phyloP scores from a whole-genome alignment of 2,329 filamentous ascomycete genomes.

The Xylariales sp. region DNA sequence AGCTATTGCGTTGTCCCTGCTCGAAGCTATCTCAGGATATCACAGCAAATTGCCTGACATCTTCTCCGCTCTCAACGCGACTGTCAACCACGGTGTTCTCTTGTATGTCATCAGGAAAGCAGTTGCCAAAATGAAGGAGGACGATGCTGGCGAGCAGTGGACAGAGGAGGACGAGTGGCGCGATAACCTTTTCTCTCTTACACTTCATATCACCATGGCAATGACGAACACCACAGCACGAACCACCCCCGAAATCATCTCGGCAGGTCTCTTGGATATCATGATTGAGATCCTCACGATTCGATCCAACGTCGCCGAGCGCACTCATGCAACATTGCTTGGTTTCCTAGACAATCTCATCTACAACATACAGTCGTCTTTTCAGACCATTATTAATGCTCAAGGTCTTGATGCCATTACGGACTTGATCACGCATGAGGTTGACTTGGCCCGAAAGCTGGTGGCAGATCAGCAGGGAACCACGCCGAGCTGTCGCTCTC shows the following conservation, averaged over 20 bases:
- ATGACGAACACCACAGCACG: slow-evolving; percentile 44
- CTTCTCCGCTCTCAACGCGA: slow-evolving; percentile 84
- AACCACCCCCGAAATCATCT: slow-evolving; percentile 64
- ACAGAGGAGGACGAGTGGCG: slow-evolving; percentile 83
- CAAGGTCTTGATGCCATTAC: slow-evolving; percentile 87
- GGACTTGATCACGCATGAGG: slow-evolving; percentile 77
- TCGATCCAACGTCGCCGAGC: slow-evolving; percentile 74
- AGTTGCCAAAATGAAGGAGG: slow-evolving; percentile 70
- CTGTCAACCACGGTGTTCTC: slow-evolving; percentile 92
- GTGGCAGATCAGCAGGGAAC: slow-evolving; percentile 70
- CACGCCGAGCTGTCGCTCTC: slow-evolving; percentile 64
- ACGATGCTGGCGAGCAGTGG: slow-evolving; percentile 52
- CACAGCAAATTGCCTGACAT: slow-evolving; percentile 75
- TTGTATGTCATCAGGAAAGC: slow-evolving; percentile 91
- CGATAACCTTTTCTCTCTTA: slow-evolving; percentile 80
- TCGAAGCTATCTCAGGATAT: slow-evolving; percentile 82
- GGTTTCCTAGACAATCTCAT: slow-evolving; percentile 86
- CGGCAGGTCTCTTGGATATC: slow-evolving; percentile 83
- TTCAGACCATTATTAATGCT: slow-evolving; percentile 74
- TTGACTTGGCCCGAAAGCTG: slow-evolving; percentile 62
- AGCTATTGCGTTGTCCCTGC: slow-evolving; percentile 71
- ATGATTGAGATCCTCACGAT: slow-evolving; percentile 84
- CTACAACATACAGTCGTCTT: slow-evolving; percentile 78
- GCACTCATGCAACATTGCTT: slow-evolving; percentile 78
- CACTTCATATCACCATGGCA: slow-evolving; percentile 72